Percentiles rank a stretch among this genome's conserved stretches.
Conservation (phyloP, 2,329 filamentous ascomycete species). For the Hymenoscyphus fructigenus region DNA sequence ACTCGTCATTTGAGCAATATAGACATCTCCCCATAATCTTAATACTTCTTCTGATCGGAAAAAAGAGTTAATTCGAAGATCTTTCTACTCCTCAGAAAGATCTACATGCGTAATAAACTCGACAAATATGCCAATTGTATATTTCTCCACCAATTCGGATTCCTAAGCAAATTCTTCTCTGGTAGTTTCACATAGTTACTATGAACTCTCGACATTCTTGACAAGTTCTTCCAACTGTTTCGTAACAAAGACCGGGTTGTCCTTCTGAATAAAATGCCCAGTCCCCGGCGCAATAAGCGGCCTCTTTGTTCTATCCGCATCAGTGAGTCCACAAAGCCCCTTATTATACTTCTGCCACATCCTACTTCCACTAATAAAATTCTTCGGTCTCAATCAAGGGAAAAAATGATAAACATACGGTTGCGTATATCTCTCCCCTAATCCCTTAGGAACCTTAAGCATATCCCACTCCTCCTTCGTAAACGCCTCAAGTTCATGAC, state of each 20-base stretch:
- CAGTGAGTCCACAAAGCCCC: constrained; percentile 4
- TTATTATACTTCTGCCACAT: constrained; percentile 10
- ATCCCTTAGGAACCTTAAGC: constrained; percentile 11
- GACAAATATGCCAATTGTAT: too few species aligned
- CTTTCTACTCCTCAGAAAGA: too few species aligned
- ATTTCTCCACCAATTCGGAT: neutral
- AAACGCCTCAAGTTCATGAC: constrained; percentile 13
- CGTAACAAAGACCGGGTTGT: neutral
- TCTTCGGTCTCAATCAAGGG: neutral
- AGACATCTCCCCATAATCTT: too few species aligned
- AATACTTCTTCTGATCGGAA: too few species aligned
- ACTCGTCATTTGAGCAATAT: too few species aligned
- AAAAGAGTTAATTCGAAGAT: too few species aligned
- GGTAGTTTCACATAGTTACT: neutral
- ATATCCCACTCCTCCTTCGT: constrained; percentile 7
- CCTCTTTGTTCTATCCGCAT: neutral
- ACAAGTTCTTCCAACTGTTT: constrained; percentile 2
- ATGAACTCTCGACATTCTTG: neutral
- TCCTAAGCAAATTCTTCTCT: neutral
- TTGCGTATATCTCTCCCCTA: constrained; percentile 5
- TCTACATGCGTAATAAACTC: too few species aligned
- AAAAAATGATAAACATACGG: neutral
- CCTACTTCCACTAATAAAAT: neutral
- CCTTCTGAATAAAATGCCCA: constrained; percentile 8
- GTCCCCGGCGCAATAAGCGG: neutral